Conservation (phyloP, 208 protist genomes). For the Entamoeba nuttalli region DNA sequence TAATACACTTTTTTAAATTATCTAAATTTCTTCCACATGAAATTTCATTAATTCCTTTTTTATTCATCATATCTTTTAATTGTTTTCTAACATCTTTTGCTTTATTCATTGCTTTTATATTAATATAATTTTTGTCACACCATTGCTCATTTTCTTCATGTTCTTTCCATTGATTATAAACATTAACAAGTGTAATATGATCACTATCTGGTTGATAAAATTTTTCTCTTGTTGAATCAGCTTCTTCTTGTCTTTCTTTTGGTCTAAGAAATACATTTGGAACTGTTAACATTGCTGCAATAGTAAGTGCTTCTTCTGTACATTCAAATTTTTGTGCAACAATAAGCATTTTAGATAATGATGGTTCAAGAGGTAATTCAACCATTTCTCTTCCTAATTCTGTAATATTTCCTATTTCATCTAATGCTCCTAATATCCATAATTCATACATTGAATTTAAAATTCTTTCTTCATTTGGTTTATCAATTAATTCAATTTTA, state of each 20-base stretch:
- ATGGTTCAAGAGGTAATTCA: constrained; percentile 88
- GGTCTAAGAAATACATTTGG: constrained; percentile 81
- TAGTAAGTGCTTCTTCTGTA: constrained; percentile 58
- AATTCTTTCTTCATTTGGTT: constrained; percentile 75
- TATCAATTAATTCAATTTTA: constrained; percentile 94
- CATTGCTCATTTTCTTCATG: constrained; percentile 68
- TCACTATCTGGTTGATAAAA: constrained; percentile 87
- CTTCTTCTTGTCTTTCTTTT: constrained; percentile 48
- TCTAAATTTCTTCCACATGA: constrained; percentile 41
- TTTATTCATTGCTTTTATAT: constrained; percentile 61
- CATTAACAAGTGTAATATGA: constrained; percentile 94
- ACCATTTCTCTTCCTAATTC: constrained; percentile 72
- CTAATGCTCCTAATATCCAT: constrained; percentile 90
- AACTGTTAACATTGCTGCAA: constrained; percentile 86
- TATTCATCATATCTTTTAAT: constrained; percentile 77
- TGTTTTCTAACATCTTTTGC: constrained; percentile 79
- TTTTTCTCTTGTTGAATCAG: constrained; percentile 65
- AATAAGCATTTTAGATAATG: constrained; percentile 82
- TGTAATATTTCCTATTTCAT: constrained; percentile 72
- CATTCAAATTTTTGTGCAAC: constrained; percentile 50
- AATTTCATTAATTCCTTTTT: constrained; percentile 38
- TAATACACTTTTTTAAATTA: constrained; percentile 65
- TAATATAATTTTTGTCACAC: constrained; percentile 84
- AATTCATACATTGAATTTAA: constrained; percentile 61
- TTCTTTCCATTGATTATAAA: constrained; percentile 79